Evolutionary conservation across 257 asterid genomes (phyloP).

Genomic region (Schizonepeta tenuifolia): DNA sequence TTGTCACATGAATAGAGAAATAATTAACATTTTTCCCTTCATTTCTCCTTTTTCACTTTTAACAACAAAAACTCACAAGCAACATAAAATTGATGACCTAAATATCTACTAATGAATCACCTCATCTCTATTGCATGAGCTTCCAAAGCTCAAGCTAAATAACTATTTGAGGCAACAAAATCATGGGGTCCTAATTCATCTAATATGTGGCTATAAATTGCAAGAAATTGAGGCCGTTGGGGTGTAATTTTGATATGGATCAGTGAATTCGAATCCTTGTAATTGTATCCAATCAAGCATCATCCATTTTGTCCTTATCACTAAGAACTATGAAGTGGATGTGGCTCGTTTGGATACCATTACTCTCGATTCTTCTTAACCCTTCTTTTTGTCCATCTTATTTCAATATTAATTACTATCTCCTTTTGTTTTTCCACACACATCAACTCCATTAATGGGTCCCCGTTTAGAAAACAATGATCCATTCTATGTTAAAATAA

Average conservation of each 20-base stretch:
- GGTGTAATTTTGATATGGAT: background rate
- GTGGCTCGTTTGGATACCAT: slow-evolving; percentile 44
- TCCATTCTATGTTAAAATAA: background rate
- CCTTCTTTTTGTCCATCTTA: background rate
- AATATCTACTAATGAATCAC: slow-evolving; percentile 13
- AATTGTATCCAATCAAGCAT: slow-evolving; percentile 49
- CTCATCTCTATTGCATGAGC: slow-evolving; percentile 25
- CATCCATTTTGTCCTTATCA: slow-evolving; percentile 38
- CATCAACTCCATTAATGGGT: no score
- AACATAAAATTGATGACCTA: slow-evolving; percentile 20
- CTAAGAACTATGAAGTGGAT: slow-evolving; percentile 30
- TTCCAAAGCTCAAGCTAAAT: background rate
- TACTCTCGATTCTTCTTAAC: slow-evolving; percentile 31
- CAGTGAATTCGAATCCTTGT: slow-evolving; percentile 19
- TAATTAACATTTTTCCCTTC: background rate
- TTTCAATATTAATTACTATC: background rate
- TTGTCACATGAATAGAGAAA: no score
- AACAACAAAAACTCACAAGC: background rate
- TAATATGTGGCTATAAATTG: slow-evolving; percentile 23
- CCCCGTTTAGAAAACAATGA: background rate
- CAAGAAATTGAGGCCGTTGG: background rate
- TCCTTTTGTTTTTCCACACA: background rate
- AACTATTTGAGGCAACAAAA: slow-evolving; percentile 3
- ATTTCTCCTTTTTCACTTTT: background rate
- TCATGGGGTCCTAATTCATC: background rate